Conservation (phyloP, 2,329 filamentous ascomycete genomes). For the Pseudocercospora pini-densiflorae region DNA sequence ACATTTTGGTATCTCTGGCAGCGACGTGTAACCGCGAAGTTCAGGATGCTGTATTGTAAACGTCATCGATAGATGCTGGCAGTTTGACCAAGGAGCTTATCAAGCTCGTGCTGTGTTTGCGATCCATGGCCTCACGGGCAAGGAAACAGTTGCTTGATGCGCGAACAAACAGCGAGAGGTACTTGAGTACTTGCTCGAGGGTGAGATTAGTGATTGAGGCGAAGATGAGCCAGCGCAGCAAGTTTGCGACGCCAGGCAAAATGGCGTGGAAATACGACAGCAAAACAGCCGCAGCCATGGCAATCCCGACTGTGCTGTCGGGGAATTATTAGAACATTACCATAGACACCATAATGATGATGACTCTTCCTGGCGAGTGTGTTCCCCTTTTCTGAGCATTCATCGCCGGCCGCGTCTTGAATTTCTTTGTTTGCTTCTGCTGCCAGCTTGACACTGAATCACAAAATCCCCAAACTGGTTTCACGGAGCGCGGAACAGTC, state of each 20-base stretch:
- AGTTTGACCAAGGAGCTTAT: not conserved
- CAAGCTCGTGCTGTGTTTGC: not conserved
- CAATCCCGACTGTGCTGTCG: not conserved
- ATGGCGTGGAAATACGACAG: not conserved
- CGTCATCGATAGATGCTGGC: constrained; percentile 9
- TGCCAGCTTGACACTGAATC: not conserved
- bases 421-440: constrained; percentile 4
- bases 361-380: not conserved
- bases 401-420: not conserved
- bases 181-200: not conserved
- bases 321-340: not conserved
- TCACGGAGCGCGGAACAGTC: constrained; percentile 1
- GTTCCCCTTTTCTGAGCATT: not conserved
- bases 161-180: constrained; percentile 1
- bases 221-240: constrained; percentile 1
- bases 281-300: not conserved
- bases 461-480: not conserved
- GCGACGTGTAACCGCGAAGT: not conserved
- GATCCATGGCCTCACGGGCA: not conserved
- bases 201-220: not conserved
- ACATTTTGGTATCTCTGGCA: not conserved
- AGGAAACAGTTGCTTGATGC: not conserved
- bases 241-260: too few species aligned
- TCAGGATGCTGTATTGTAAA: not conserved
- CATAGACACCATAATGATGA: not conserved